phyloP scores from a whole-genome alignment of 1,139 yeast genomes.

The Hansenula anomala region DNA sequence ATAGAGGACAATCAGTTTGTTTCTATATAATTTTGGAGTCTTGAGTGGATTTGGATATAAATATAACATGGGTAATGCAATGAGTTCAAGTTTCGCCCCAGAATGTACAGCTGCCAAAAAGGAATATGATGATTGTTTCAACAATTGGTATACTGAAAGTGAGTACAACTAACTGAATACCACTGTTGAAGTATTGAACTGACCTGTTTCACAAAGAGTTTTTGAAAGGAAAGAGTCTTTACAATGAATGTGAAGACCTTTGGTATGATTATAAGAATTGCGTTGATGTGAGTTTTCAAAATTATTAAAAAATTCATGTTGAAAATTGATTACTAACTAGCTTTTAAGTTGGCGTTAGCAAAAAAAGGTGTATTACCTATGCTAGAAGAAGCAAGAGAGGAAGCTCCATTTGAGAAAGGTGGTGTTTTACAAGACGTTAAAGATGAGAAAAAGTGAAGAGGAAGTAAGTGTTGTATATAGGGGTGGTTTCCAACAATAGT shows the following conservation, averaged over 20 bases:
- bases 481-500: too few relatives aligned
- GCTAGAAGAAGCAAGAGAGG: conserved; percentile 86
- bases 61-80: conserved; percentile 62
- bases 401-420: conserved; percentile 79
- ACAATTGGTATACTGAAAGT: conserved; percentile 92
- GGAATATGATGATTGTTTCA: conserved; percentile 88
- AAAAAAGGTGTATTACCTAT: conserved; percentile 75
- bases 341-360: conserved; percentile 48
- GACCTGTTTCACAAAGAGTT: conserved; percentile 23
- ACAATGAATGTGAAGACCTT: conserved; percentile 85
- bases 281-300: conserved; percentile 58
- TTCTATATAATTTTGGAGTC: too few relatives aligned
- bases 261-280: conserved; percentile 89
- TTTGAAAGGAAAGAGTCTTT: conserved; percentile 41
- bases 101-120: conserved; percentile 88
- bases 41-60: too few relatives aligned
- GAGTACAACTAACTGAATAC: conserved; percentile 16
- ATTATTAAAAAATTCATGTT: too few relatives aligned
- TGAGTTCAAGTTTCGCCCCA: conserved; percentile 95
- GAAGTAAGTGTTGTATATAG: not conserved
- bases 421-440: conserved; percentile 30
- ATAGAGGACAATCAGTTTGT: not conserved
- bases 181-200: not conserved
- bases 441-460: conserved; percentile 5
- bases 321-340: conserved; percentile 5